These are phyloP conservation scores for Prunus davidiana DNA, from an alignment of 306 rosid species.

Conservation along the genomic window DNA sequence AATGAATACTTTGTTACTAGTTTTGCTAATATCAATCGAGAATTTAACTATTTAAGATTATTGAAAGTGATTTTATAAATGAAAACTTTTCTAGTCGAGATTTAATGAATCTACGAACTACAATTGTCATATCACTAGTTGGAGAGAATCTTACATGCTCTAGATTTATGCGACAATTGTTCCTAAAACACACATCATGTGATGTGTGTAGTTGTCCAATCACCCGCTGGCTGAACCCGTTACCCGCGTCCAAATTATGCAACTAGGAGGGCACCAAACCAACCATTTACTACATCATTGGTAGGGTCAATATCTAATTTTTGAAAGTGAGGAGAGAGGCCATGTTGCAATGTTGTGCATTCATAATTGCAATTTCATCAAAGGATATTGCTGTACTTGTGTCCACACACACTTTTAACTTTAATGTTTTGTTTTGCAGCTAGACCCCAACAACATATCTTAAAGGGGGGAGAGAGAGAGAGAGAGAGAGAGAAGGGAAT, in stretches of 20 bases:
- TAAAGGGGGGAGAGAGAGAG: no score
- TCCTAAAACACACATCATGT: no score
- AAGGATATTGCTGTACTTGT: background rate
- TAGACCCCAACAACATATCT: no score
- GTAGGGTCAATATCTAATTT: background rate
- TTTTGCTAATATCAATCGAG: background rate
- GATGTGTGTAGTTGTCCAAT: no score
- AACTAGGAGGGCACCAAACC: background rate
- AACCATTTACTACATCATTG: background rate
- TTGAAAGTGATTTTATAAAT: background rate
- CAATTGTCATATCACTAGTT: no score
- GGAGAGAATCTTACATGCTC: no score
- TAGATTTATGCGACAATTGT: no score
- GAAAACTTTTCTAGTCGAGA: background rate
- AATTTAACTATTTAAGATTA: no score
- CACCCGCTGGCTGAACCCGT: background rate
- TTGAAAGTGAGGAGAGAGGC: background rate
- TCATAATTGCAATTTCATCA: background rate
- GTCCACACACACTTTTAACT: no score
- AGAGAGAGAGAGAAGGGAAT: no score
- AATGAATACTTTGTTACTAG: background rate
- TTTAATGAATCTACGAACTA: no score
- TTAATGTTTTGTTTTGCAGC: no score
- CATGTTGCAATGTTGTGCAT: background rate
- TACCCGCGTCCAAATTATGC: background rate